These are phyloP conservation scores for Eimeria falciformis DNA, from an alignment of 169 alveolate genomes.

Conservation along the genomic window DNA sequence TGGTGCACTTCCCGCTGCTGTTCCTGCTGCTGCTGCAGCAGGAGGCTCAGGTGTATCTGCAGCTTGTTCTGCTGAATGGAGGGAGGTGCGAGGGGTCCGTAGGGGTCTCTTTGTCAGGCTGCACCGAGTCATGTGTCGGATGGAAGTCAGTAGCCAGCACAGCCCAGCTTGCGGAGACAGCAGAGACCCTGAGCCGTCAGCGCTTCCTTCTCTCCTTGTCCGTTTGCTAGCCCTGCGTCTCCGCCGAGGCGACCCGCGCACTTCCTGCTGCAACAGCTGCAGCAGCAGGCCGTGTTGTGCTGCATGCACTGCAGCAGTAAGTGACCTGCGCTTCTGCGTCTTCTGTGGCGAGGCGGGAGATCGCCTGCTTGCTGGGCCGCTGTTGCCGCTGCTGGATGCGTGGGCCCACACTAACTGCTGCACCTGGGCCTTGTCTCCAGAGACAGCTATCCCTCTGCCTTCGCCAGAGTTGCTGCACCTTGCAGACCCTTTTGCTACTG, in stretches of 20 bases:
- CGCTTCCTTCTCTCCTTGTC: conserved; percentile 69
- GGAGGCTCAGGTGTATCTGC: conserved; percentile 1
- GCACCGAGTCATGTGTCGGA: conserved; percentile 15
- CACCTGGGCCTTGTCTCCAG: conserved; percentile 31
- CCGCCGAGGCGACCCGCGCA: conserved; percentile 51
- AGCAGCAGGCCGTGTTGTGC: background rate
- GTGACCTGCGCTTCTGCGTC: conserved; percentile 44
- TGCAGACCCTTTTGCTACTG: background rate
- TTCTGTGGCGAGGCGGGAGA: conserved; percentile 57
- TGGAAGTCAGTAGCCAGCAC: conserved; percentile 28
- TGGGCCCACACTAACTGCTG: conserved; percentile 68
- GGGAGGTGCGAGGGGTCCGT: conserved; percentile 54
- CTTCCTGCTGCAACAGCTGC: conserved; percentile 24
- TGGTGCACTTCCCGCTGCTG: conserved; percentile 10
- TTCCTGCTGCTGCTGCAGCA: conserved; percentile 41
- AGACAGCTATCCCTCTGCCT: background rate
- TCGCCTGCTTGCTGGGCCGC: conserved; percentile 14
- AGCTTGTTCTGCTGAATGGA: conserved; percentile 20
- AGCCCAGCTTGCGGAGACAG: background rate
- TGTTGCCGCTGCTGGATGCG: conserved; percentile 55
- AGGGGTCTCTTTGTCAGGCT: conserved; percentile 24
- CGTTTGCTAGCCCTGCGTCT: conserved; percentile 66
- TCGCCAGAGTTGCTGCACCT: conserved; percentile 67
- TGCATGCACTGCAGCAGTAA: conserved; percentile 26
- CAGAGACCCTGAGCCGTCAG: background rate